Percentiles rank a stretch among this genome's conserved stretches.
Evolutionary conservation across 2,329 filamentous ascomycete genomes (phyloP).

Genomic region (Cryphonectria naterciae): DNA sequence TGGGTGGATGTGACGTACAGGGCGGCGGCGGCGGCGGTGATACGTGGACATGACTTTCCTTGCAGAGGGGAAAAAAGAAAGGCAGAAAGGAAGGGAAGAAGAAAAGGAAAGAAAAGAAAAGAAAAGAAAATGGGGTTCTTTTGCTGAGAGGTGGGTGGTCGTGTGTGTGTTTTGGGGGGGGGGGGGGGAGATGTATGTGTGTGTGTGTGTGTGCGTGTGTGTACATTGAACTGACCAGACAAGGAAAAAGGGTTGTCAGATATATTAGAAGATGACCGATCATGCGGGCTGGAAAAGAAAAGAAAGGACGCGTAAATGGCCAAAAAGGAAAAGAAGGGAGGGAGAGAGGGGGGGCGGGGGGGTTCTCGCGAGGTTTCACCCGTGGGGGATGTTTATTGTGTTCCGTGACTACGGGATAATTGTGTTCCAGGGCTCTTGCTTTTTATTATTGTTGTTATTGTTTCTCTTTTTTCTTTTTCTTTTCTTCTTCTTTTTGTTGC

Average conservation of each 20-base stretch:
- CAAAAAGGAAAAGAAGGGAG: neutral
- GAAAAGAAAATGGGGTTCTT: no score
- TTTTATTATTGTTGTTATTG: neutral
- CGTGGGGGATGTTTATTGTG: neutral
- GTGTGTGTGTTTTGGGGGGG: no score
- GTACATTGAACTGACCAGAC: no score
- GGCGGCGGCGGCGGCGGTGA: no score
- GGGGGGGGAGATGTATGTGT: no score
- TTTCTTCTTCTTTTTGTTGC: neutral
- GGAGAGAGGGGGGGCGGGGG: no score
- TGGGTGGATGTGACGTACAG: neutral
- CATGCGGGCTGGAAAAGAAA: neutral
- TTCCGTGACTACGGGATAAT: neutral
- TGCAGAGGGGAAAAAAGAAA: no score
- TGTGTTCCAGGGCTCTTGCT: neutral
- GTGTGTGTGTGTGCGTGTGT: no score
- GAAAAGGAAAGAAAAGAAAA: no score
- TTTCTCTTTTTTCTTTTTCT: no score
- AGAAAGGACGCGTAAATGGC: neutral
- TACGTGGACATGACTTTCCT: neutral
- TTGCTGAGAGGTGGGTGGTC: no score
- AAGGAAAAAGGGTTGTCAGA: neutral
- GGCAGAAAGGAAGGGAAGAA: no score
- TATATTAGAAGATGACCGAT: neutral
- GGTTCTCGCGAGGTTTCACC: neutral